Evolutionary conservation across 805 yeast species (phyloP), one percentile per base, ranked within the genome.

Genomic region (Saturnispora saitoi): DNA sequence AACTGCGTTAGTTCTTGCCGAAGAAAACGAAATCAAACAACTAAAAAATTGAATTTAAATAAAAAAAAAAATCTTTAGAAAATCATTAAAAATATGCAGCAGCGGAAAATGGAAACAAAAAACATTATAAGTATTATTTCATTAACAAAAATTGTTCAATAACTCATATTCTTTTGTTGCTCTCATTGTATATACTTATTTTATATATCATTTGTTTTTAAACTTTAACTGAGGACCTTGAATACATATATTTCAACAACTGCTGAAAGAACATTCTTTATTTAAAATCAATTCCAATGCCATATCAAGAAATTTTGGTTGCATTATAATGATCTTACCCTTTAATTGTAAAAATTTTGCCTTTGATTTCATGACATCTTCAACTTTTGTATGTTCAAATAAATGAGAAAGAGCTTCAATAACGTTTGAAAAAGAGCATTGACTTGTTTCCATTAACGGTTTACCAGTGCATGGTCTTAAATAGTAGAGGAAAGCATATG

Each of bases 401-500:
- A 69, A 53, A 45, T 62, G 65, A 0, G 70, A 64, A 8, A 67
- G 50, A 17, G 53, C 52, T 49, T 67, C 70, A 19, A 67, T 62
- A 19, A 57, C 52, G 30, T 51, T 51, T 4, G 61, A 59, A 8
- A 64, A 46, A 2, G 56, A 44, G 45, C 54, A 53, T 32, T 59
- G 65, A 14, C 49, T 50, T 24, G 51, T 56, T 58, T 87, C 95
- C 56, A 88, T 78, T 6, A 86, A 74, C 32, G 73, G 70, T 9
- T 82, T 76, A 48, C 75, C 74, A 50, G 80, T 72, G 29, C 68
- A 63, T 14, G 48, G 43, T 36, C 71, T 73, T 31, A 88, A 69
- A 61, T 81, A 86, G 59, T 68, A 91, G 11, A 87, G 81, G 56
- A 88, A 76, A 2, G 87, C 89, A 65, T 86, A 90, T 0, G 96